Base-by-base conservation (phyloP, 345 rosid species). In the Carallia pectinifolia region DNA sequence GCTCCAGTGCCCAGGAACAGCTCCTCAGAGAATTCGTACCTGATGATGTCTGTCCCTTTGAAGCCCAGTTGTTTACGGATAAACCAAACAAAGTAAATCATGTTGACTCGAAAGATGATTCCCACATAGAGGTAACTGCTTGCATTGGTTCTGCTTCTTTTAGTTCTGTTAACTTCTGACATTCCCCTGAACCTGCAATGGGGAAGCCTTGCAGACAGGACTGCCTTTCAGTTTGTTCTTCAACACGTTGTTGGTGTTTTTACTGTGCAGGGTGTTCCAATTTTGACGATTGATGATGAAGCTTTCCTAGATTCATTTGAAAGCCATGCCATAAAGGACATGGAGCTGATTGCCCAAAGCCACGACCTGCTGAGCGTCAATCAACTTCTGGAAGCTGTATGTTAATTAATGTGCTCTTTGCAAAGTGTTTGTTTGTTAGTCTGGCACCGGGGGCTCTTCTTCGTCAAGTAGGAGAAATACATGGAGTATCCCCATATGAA, bases 311-410 rank as follows among this genome's bases (percentile, higher is more conserved):
- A 90, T 77, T 70, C 77, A 50, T 61, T 40, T 50, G 93, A 87
- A 71, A 75, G 69, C 44, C 79, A 76, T 69, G 44, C 80, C 59
- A 83, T 80, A 76, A 73, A 44, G 37, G 73, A 68, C 36, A 62
- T 70, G 64, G 84, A 79, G 64, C 66, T 72, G 63, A 58, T 79
- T 64, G 0, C 76, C 62, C 88, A 74, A 29, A 40, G 55, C 38
- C 75, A 86, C 60, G 66, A 80, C 15, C 87, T 88, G 64, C 71
- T 89, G 78, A 85, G 86, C 59, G 88, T 88, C 56, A 84, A 85
- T 82, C 96, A 90, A 79, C 87, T 92, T 66, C 81, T 96, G 59
- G 95, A 89, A 90, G 88, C 97, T 23, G 99, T 87, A 86, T 53
- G 85, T 71, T 50, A 47, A 60, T 69, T 58, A 12, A 31, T 62